Evolutionary conservation across 1,139 yeast species (phyloP), one percentile per base, ranked within the genome.

Genomic region (Blastobotrys apis): DNA sequence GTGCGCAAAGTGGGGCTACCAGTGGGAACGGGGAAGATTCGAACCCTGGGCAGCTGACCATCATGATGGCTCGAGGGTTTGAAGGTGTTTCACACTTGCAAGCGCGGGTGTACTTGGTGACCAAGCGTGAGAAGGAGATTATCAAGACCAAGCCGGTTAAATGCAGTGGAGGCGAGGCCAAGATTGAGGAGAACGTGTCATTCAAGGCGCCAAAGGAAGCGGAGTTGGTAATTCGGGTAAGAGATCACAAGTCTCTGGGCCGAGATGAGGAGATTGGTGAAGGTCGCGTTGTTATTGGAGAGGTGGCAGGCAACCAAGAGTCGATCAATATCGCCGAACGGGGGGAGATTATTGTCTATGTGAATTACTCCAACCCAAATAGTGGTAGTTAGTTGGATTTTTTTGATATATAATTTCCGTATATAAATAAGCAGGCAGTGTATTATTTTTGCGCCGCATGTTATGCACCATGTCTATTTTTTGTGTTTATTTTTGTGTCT

Each of bases 231-330:
- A 75, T 90, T 57, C 69, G 71, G 33, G 75, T 85, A 13, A 72
- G 77, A 41, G 81, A 82, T 41, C 84, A 79, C 59, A 94, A 84
- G 62, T 75, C 79, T 3, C 75, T 90, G 55, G 92, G 95, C 35
- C 80, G 84, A 58, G 81, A 77, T 52, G 71, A 72, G 36, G 84
- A 78, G 43, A 51, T 87, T 40, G 95, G 85, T 13, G 73, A 72
- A 43, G 80, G 78, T 4, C 44, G 62, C 1, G 41, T 67, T 17
- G 47, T 54, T 4, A 44, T 68, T 23, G 36, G 54, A 2, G 55
- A 60, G 31, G 34, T 53, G 5, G 49, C 51, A 16, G 51, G 56
- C 16, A 65, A 65, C 8, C 53, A 52, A 36, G 59, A 60, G 39
- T 44, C 54, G 17, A 47, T 64, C 16, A 49, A 51, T 6, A 37